Evolutionary conservation across 371 early-diverging fungal genomes (phyloP).

Genomic region (Haplosporangium sp.): DNA sequence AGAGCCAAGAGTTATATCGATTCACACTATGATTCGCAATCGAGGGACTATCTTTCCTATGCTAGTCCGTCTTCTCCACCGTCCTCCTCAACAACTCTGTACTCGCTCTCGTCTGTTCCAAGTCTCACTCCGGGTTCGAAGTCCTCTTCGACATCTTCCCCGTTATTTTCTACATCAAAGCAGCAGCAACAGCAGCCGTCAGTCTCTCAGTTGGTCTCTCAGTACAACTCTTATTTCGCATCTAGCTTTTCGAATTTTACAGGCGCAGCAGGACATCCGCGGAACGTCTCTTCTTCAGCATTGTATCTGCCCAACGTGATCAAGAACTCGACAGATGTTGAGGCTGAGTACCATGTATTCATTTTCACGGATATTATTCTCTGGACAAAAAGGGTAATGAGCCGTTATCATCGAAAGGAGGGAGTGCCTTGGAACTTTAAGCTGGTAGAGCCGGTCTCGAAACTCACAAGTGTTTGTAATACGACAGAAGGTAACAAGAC

Average conservation of each 20-base stretch:
- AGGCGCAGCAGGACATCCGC: conserved; percentile 20
- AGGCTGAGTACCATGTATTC: conserved; percentile 53
- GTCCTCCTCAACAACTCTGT: conserved; percentile 23
- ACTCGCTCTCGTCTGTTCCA: conserved; percentile 24
- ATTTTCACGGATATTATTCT: conserved; percentile 50
- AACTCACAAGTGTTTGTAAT: conserved; percentile 41
- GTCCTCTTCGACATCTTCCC: neutral
- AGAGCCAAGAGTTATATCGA: conserved; percentile 21
- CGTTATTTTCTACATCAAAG: neutral
- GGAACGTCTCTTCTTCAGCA: conserved; percentile 37
- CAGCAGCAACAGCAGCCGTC: conserved; percentile 24
- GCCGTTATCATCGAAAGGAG: conserved; percentile 52
- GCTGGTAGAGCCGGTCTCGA: conserved; percentile 47
- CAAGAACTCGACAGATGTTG: conserved; percentile 44
- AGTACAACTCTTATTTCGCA: conserved; percentile 35
- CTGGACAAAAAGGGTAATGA: conserved; percentile 53
- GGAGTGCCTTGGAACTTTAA: conserved; percentile 52
- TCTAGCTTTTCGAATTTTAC: conserved; percentile 40
- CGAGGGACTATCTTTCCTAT: conserved; percentile 4
- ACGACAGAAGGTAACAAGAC: conserved; percentile 39
- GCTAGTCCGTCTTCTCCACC: conserved; percentile 24
- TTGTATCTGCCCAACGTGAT: conserved; percentile 39
- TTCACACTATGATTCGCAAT: conserved; percentile 4
- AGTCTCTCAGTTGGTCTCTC: conserved; percentile 34
- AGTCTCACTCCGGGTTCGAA: conserved; percentile 16